These are phyloP conservation scores for Erythrophleum ivorense DNA, from an alignment of 331 rosid genomes.

Conservation along the genomic window DNA sequence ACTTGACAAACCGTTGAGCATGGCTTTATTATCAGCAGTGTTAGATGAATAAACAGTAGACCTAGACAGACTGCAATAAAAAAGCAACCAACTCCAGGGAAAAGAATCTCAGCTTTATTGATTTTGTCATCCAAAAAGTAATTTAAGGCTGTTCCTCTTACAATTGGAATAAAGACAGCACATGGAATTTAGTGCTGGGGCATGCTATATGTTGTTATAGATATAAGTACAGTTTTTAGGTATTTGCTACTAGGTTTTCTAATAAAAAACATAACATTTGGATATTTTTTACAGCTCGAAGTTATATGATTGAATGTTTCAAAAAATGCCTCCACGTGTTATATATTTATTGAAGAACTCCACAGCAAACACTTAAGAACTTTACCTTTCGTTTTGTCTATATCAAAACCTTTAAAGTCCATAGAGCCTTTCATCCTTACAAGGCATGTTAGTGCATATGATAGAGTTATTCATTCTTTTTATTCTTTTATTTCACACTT, in stretches of 20 bases:
- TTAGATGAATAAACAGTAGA: slow-evolving; percentile 89
- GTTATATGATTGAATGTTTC: no score
- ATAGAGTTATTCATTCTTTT: neutral
- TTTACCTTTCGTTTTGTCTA: neutral
- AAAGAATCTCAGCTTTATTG: slow-evolving; percentile 84
- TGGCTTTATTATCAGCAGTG: slow-evolving; percentile 74
- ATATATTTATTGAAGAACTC: no score
- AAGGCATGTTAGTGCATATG: neutral
- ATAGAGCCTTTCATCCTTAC: neutral
- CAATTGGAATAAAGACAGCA: slow-evolving; percentile 24
- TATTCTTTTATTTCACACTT: neutral
- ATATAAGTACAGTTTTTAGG: neutral
- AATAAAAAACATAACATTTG: no score
- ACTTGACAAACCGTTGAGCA: slow-evolving; percentile 52
- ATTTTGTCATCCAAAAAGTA: slow-evolving; percentile 87
- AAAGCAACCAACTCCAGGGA: slow-evolving; percentile 94
- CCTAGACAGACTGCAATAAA: slow-evolving; percentile 89
- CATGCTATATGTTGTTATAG: slow-evolving; percentile 13
- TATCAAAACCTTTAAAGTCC: neutral
- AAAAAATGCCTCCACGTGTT: neutral
- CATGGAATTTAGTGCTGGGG: slow-evolving; percentile 1
- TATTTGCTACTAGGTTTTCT: neutral
- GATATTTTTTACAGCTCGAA: no score
- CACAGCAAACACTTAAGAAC: neutral
- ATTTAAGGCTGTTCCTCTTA: slow-evolving; percentile 81